Evolutionary conservation across 768 basidiomycete species (phyloP).

Genomic region (Lactarius quietus): DNA sequence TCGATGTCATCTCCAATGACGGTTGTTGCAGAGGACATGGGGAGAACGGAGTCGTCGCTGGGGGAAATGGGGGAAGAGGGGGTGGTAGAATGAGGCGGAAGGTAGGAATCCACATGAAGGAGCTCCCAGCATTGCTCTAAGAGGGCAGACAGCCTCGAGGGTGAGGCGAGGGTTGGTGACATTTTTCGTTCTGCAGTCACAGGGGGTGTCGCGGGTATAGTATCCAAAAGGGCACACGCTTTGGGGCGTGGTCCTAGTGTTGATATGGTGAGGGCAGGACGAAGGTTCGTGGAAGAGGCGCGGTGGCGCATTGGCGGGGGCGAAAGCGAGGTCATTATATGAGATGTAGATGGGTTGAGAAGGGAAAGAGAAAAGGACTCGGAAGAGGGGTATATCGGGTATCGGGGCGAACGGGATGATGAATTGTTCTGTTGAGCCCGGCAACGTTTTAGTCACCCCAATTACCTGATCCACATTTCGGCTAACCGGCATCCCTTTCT

Average conservation of each 20-base stretch:
- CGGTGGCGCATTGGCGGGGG: conserved; percentile 49
- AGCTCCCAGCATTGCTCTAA: conserved; percentile 17
- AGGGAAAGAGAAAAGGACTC: background rate
- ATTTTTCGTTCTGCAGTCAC: conserved; percentile 23
- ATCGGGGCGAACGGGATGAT: background rate
- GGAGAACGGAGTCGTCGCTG: conserved; percentile 29
- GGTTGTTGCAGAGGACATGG: conserved; percentile 17
- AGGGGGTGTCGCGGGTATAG: conserved; percentile 29
- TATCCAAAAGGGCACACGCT: conserved; percentile 31
- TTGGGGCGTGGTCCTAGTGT: conserved; percentile 47
- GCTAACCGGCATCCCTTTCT: background rate
- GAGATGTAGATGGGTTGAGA: background rate
- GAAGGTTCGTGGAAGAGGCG: conserved; percentile 57
- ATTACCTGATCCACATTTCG: background rate
- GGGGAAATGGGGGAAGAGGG: conserved; percentile 42
- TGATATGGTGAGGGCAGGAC: conserved; percentile 47
- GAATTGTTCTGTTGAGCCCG: background rate
- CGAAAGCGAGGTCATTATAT: conserved; percentile 32
- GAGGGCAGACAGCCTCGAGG: conserved; percentile 26
- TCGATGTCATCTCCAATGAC: conserved; percentile 13
- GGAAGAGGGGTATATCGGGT: background rate
- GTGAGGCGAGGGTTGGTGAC: conserved; percentile 16
- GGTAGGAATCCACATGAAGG: conserved; percentile 16
- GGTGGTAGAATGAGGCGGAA: conserved; percentile 12
- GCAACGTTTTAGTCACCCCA: background rate